phyloP scores from a whole-genome alignment of 371 early-diverging fungal species.

The Sanchytrium tribonematis region DNA sequence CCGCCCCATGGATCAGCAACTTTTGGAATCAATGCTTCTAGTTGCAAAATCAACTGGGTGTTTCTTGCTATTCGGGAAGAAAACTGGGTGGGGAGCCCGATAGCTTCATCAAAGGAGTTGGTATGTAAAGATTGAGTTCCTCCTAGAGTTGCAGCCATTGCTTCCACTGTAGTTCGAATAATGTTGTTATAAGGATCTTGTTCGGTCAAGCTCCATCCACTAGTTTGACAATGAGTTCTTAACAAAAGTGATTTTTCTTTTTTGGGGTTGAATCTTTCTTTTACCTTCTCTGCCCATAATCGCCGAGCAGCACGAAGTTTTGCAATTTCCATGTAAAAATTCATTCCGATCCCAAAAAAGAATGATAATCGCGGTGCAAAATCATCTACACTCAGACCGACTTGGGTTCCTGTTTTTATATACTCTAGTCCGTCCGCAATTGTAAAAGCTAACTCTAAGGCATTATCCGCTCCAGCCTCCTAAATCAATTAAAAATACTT shows the following conservation, averaged over 20 bases:
- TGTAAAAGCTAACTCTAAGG: slow-evolving; percentile 53
- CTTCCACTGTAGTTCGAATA: slow-evolving; percentile 53
- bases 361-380: slow-evolving; percentile 62
- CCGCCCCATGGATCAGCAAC: slow-evolving; percentile 65
- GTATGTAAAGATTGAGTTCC: slow-evolving; percentile 65
- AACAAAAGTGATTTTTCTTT: slow-evolving; percentile 38
- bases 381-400: slow-evolving; percentile 52
- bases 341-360: slow-evolving; percentile 72
- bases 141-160: slow-evolving; percentile 59
- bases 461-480: slow-evolving; percentile 61
- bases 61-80: slow-evolving; percentile 55
- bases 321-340: slow-evolving; percentile 73
- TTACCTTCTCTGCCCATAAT: slow-evolving; percentile 45
- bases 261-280: slow-evolving; percentile 42
- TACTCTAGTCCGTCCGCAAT: slow-evolving; percentile 61
- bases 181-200: slow-evolving; percentile 69
- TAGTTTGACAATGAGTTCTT: slow-evolving; percentile 59
- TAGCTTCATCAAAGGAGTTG: slow-evolving; percentile 56
- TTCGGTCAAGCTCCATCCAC: slow-evolving; percentile 62
- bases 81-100: slow-evolving; percentile 51
- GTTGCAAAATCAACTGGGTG: slow-evolving; percentile 56
- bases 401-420: slow-evolving; percentile 33
- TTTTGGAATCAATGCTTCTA: slow-evolving; percentile 50
- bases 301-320: slow-evolving; percentile 55
- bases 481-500: no score